Conservation (phyloP, 768 basidiomycete species). For the Leccinum obscurum region DNA sequence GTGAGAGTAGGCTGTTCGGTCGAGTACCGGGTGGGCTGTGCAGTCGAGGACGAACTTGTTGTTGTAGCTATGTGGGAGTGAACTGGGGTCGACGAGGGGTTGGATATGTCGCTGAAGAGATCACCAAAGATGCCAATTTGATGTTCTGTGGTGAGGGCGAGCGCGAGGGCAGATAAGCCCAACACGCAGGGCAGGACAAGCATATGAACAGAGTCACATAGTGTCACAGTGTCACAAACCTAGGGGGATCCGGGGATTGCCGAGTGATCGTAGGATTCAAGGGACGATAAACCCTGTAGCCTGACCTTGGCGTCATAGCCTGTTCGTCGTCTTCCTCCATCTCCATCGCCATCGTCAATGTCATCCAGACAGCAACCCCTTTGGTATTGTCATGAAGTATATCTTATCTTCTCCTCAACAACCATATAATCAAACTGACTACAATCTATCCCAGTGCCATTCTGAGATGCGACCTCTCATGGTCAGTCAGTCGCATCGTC, state of each 20-base stretch:
- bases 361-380: constrained; percentile 63
- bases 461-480: constrained; percentile 88
- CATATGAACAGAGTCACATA: neutral
- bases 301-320: constrained; percentile 12
- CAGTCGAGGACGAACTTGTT: neutral
- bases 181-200: neutral
- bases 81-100: neutral
- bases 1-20: neutral
- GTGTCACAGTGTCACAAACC: neutral
- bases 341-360: constrained; percentile 35
- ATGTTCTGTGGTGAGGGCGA: neutral
- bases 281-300: neutral
- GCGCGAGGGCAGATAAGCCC: constrained; percentile 3
- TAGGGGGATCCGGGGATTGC: constrained; percentile 16
- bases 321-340: neutral
- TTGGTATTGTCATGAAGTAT: constrained; percentile 79
- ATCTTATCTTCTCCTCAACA: constrained; percentile 6
- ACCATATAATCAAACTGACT: constrained; percentile 12
- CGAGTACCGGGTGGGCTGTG: neutral
- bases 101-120: constrained; percentile 10
- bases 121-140: constrained; percentile 16
- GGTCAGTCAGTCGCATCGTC: constrained; percentile 45
- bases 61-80: neutral
- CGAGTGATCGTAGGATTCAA: neutral
- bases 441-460: constrained; percentile 57